Conservation (phyloP, 2,329 filamentous ascomycete genomes). For the Bertia moriformis region DNA sequence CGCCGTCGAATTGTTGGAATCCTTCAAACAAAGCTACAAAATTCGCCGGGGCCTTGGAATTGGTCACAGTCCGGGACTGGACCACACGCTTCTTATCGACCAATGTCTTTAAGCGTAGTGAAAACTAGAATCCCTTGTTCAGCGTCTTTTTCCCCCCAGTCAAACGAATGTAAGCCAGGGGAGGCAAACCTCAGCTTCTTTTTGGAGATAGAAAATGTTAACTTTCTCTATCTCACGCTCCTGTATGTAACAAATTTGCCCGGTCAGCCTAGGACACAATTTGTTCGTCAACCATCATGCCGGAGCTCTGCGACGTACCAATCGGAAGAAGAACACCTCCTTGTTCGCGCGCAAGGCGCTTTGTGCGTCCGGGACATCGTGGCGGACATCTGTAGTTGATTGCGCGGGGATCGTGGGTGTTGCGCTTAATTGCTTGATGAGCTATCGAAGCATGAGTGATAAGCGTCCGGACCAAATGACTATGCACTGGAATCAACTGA, state of each 20-base stretch:
- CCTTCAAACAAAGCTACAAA: slow-evolving; percentile 61
- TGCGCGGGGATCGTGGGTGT: slow-evolving; percentile 46
- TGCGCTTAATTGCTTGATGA: slow-evolving; percentile 55
- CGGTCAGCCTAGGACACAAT: neutral
- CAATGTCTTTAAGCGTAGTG: slow-evolving; percentile 52
- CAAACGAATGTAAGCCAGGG: neutral
- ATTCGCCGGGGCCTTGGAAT: slow-evolving; percentile 53
- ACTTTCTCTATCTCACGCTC: slow-evolving; percentile 67
- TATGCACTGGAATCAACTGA: neutral
- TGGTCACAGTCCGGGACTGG: slow-evolving; percentile 45
- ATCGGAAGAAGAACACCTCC: slow-evolving; percentile 63
- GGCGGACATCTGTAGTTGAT: slow-evolving; percentile 15
- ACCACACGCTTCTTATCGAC: slow-evolving; percentile 60
- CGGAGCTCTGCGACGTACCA: slow-evolving; percentile 39
- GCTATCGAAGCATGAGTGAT: slow-evolving; percentile 30
- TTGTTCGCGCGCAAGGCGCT: slow-evolving; percentile 60
- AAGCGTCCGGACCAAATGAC: too few relatives aligned
- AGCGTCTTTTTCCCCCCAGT: neutral
- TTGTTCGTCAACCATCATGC: slow-evolving; percentile 8
- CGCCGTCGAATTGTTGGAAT: slow-evolving; percentile 60
- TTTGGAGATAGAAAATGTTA: slow-evolving; percentile 63
- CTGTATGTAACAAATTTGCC: slow-evolving; percentile 18
- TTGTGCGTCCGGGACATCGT: slow-evolving; percentile 33
- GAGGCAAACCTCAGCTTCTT: slow-evolving; percentile 52
- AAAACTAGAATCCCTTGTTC: slow-evolving; percentile 32